Evolutionary conservation across 108 stramenopile species (phyloP).

Genomic region (Poteriospumella lacustris): DNA sequence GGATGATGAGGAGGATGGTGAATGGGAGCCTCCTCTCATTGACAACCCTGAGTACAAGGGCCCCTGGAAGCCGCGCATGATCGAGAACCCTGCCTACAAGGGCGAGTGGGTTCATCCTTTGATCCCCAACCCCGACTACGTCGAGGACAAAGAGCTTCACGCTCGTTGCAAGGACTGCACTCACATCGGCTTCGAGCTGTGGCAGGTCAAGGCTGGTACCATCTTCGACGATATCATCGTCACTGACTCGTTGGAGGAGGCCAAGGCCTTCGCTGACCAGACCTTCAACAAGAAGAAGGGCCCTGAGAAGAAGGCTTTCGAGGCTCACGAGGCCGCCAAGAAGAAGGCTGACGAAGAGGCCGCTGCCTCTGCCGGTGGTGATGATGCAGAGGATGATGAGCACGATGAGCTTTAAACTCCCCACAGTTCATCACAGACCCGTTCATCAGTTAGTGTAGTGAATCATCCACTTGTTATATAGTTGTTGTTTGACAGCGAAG

Average conservation of each 20-base stretch:
- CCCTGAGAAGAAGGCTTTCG: conserved; percentile 76
- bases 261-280: conserved; percentile 84
- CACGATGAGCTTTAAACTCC: conserved; percentile 13
- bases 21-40: conserved; percentile 49
- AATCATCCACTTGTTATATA: too few species aligned
- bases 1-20: conserved; percentile 54
- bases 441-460: too few species aligned
- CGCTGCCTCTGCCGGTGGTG: conserved; percentile 36
- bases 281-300: conserved; percentile 92
- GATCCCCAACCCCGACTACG: conserved; percentile 27
- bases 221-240: conserved; percentile 98
- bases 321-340: conserved; percentile 63
- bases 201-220: conserved; percentile 96
- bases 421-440: too few species aligned
- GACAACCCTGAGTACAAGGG: conserved; percentile 91
- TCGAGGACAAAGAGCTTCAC: conserved; percentile 46
- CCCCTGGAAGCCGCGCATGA: conserved; percentile 53
- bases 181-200: conserved; percentile 96
- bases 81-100: conserved; percentile 60
- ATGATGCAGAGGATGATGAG: conserved; percentile 43
- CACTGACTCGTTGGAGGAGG: conserved; percentile 92
- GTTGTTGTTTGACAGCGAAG: too few species aligned
- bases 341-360: conserved; percentile 52
- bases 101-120: conserved; percentile 33
- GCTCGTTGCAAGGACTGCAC: conserved; percentile 67